These are phyloP conservation scores for Jimgerdemannia flammicorona DNA, from an alignment of 192 early-diverging fungal species.

Conservation along the genomic window DNA sequence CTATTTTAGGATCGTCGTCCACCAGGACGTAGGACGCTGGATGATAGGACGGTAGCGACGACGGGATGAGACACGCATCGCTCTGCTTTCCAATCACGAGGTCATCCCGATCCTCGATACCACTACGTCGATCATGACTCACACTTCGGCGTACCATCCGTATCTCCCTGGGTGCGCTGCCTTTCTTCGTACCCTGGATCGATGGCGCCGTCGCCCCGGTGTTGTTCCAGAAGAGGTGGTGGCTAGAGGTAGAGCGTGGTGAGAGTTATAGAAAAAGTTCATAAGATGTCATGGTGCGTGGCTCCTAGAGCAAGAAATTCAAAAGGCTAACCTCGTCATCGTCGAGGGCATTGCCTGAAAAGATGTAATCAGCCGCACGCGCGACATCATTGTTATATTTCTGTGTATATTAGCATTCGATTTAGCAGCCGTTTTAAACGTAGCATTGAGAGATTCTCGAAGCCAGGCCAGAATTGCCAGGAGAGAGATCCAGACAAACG, in stretches of 20 bases:
- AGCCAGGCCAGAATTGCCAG: background rate
- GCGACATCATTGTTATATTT: conserved; percentile 34
- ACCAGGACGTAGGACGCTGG: background rate
- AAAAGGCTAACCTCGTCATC: conserved; percentile 10
- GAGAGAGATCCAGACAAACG: background rate
- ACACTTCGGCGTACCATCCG: no score
- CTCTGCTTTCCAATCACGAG: no score
- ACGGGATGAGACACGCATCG: no score
- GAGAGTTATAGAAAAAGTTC: background rate
- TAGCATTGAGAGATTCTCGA: background rate
- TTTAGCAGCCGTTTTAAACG: background rate
- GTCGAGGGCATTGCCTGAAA: conserved; percentile 19
- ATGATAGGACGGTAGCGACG: background rate
- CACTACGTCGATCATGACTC: background rate
- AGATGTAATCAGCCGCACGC: conserved; percentile 35
- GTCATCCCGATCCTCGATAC: no score
- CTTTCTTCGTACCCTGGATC: background rate
- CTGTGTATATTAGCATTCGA: conserved; percentile 10
- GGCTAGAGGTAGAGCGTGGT: background rate
- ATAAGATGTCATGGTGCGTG: background rate
- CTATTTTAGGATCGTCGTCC: background rate
- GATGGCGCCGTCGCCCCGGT: background rate
- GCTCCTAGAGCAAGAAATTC: background rate
- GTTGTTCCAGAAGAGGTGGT: background rate
- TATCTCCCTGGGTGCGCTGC: background rate